Evolutionary conservation across 306 rosid genomes (phyloP), one percentile per base, ranked within the genome.

Genomic region (Arachis stenosperma): DNA sequence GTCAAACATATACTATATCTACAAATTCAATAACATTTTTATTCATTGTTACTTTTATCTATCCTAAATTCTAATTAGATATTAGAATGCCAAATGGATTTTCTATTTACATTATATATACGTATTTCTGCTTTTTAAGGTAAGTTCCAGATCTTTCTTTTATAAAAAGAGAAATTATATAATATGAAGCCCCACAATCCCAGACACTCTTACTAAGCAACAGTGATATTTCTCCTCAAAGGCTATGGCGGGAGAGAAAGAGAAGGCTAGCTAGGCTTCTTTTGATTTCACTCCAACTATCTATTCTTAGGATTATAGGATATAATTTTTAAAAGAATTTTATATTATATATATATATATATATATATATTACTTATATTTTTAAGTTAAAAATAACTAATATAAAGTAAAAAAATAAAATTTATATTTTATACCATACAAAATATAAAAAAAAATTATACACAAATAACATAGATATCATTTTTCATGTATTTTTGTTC

Each of bases 221-320:
- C 61, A 68, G 6, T 52, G 61, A 52, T 68, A 6, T 61, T 68
- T 68, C 61, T 68, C 51, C 61, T 68, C 50, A 9, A 3, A 51
- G 61, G 43, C 46, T 9, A 52, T 52, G 73, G 53, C 8, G 37
- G 36, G 50, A 3, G 41, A 44, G 69, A 44, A 8, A 27, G 61
- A 52, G 61, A 68, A 7, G 37, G 37, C 0, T 67, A 68, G 37
- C 0, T 67, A 68, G 50, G 61, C 14, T 53, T n/a, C 61, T 52
- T 36, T 68, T 10, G 15, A 56, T 68, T 68, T 15, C 37, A 37
- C 15, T 67, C 11, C 36, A 4, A 67, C 15, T 8, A 11, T 67
- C 41, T 51, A 37, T 13, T 61, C 39, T 61, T 37, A 22, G 29
- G 2, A 36, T 61, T 36, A 36, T 37, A 22, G 29, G 2, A 36